These are phyloP conservation scores for Tulasnella sp. DNA, from an alignment of 768 basidiomycete species.

Conservation along the genomic window DNA sequence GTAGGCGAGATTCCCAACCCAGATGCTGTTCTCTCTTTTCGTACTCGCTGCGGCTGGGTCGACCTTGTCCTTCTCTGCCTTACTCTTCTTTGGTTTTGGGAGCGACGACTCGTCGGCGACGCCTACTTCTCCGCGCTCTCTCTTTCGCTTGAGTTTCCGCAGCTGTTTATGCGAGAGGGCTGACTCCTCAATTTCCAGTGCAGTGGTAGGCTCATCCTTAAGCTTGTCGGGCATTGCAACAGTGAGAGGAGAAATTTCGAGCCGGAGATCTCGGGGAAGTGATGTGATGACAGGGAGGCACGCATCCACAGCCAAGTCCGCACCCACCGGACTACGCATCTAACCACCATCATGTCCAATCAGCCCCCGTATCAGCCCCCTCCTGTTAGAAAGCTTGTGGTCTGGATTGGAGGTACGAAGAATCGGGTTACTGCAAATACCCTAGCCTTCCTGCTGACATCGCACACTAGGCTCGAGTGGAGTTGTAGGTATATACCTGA, in stretches of 20 bases:
- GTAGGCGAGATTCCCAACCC: constrained; percentile 93
- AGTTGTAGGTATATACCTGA: not conserved
- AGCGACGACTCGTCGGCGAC: too few relatives aligned
- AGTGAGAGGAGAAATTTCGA: too few relatives aligned
- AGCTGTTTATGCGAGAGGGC: constrained; percentile 68
- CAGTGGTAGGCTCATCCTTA: too few relatives aligned
- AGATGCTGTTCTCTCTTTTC: constrained; percentile 76
- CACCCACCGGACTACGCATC: too few relatives aligned
- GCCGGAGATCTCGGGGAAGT: too few relatives aligned
- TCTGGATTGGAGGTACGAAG: not conserved
- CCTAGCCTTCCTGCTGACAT: not conserved
- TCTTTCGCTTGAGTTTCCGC: constrained; percentile 29
- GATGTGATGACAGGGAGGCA: too few relatives aligned
- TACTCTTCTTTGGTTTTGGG: constrained; percentile 14
- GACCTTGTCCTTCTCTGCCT: constrained; percentile 28
- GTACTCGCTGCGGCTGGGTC: constrained; percentile 1
- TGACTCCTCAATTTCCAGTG: constrained; percentile 24
- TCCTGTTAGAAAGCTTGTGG: not conserved
- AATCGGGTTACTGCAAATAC: not conserved
- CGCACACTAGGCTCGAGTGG: not conserved
- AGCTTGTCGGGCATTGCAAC: too few relatives aligned
- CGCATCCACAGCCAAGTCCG: too few relatives aligned
- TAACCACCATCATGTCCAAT: too few relatives aligned
- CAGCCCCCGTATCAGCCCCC: not conserved
- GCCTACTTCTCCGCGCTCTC: not conserved